These are phyloP conservation scores for Pyronema domesticum DNA, from an alignment of 495 filamentous ascomycete species.

Conservation along the genomic window DNA sequence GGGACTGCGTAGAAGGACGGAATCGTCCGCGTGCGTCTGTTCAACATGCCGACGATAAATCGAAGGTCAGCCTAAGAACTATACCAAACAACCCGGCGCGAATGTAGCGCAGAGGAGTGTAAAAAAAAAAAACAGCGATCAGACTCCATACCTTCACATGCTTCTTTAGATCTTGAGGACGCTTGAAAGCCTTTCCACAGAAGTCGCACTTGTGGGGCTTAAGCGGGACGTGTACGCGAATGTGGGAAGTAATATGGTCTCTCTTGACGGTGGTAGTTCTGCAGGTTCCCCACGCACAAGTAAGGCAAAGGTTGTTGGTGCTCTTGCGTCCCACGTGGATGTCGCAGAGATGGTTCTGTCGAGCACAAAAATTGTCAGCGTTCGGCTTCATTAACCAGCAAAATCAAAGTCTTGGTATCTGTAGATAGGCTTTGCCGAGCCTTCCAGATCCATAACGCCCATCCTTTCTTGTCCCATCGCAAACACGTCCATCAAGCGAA, in stretches of 20 bases:
- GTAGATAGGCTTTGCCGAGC: conserved; percentile 18
- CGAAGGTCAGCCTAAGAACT: conserved; percentile 23
- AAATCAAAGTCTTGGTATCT: conserved; percentile 4
- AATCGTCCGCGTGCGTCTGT: conserved; percentile 92
- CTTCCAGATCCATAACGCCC: conserved; percentile 13
- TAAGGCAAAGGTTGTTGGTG: conserved; percentile 96
- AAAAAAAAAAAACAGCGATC: background rate
- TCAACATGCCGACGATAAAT: conserved; percentile 25
- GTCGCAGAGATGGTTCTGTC: conserved; percentile 93
- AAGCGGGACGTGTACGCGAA: conserved; percentile 90
- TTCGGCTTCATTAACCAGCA: background rate
- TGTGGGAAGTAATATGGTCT: conserved; percentile 98
- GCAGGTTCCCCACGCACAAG: conserved; percentile 93
- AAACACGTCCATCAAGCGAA: conserved; percentile 6
- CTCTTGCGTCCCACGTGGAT: conserved; percentile 95
- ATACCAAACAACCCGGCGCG: conserved; percentile 2
- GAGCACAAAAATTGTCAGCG: conserved; percentile 8
- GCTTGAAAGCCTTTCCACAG: conserved; percentile 98
- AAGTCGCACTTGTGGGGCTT: conserved; percentile 99
- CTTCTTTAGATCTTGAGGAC: conserved; percentile 97
- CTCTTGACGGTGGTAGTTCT: conserved; percentile 95
- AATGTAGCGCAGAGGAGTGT: background rate
- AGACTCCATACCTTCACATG: conserved; percentile 57
- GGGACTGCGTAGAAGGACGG: conserved; percentile 63
- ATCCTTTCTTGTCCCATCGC: conserved; percentile 1